Conservation (phyloP, 2,329 filamentous ascomycete species). For the Sporothrix variecibatus region DNA sequence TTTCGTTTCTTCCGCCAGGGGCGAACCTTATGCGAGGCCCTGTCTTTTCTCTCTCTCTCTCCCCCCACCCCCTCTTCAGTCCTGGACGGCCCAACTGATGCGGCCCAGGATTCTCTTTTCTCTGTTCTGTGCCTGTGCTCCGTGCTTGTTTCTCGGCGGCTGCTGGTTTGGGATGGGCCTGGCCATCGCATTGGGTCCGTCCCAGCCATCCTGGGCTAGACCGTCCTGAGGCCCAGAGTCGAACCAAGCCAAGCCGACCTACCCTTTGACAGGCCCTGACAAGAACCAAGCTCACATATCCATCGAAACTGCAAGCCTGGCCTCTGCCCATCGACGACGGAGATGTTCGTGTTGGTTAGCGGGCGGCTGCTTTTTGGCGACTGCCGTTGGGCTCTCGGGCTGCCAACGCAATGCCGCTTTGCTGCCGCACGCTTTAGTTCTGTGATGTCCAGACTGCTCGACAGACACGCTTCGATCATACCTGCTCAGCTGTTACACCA, state of each 20-base stretch:
- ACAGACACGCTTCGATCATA: neutral
- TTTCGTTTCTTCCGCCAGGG: conserved; percentile 13
- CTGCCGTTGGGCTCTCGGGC: neutral
- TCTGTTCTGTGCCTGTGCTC: neutral
- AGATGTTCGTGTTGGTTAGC: neutral
- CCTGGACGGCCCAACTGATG: neutral
- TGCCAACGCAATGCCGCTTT: neutral
- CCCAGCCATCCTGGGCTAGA: neutral
- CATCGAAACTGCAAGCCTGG: neutral
- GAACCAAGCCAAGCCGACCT: neutral
- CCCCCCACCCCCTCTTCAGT: neutral
- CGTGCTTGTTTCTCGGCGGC: conserved; percentile 1
- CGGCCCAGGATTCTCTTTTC: neutral
- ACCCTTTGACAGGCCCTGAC: neutral
- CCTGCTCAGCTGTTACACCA: neutral
- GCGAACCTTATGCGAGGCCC: conserved; percentile 15
- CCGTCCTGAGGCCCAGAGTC: neutral
- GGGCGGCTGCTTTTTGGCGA: neutral
- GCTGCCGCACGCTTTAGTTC: too few species aligned
- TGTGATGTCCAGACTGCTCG: neutral
- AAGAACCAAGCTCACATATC: neutral
- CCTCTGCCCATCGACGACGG: neutral
- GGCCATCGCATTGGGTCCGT: neutral
- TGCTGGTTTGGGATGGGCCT: neutral
- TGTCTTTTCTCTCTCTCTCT: neutral